phyloP scores from a whole-genome alignment of 495 filamentous ascomycete genomes.

The Copromyces sp. region DNA sequence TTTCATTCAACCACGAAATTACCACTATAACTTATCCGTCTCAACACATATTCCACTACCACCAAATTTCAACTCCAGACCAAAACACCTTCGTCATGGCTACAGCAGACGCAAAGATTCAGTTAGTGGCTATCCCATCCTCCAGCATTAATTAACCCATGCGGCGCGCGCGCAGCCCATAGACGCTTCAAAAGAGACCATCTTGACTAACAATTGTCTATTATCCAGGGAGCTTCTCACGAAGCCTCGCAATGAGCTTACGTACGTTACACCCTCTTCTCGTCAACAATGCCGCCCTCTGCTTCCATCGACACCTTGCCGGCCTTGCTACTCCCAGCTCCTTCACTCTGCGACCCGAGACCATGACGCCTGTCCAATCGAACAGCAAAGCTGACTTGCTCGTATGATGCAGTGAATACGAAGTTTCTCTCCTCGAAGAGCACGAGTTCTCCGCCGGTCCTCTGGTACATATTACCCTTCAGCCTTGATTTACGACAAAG shows the following conservation, averaged over 20 bases:
- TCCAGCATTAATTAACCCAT: background rate
- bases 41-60: background rate
- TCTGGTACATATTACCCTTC: slow-evolving; percentile 30
- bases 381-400: background rate
- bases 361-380: background rate
- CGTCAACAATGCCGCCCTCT: background rate
- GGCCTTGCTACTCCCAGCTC: background rate
- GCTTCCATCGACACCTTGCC: background rate
- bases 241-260: slow-evolving; percentile 72
- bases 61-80: background rate
- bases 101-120: background rate
- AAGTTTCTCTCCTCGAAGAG: slow-evolving; percentile 78
- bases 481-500: slow-evolving; percentile 17
- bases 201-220: background rate
- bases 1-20: background rate
- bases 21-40: background rate
- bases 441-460: slow-evolving; percentile 75
- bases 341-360: background rate
- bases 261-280: slow-evolving; percentile 42
- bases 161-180: background rate
- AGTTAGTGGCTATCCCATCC: background rate
- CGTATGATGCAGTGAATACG: slow-evolving; percentile 57
- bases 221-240: slow-evolving; percentile 59
- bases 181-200: background rate
- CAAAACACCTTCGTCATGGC: background rate